Conservation (phyloP, 768 basidiomycete species). For the Dioszegia aurantiaca region DNA sequence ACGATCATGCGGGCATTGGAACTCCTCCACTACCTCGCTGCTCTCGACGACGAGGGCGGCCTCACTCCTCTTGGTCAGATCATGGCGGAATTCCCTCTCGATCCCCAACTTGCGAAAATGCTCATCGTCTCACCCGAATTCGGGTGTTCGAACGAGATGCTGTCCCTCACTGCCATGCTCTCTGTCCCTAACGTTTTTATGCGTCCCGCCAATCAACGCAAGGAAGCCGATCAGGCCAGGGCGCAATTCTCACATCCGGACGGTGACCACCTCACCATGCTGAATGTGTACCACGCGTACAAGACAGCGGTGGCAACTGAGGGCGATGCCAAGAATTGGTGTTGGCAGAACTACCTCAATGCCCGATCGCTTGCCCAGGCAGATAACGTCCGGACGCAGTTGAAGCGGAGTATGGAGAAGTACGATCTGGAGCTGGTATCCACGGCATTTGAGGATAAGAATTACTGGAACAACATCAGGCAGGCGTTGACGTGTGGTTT, state of each 20-base stretch:
- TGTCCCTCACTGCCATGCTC: constrained; percentile 94
- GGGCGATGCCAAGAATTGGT: constrained; percentile 73
- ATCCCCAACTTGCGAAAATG: constrained; percentile 95
- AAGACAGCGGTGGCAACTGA: constrained; percentile 59
- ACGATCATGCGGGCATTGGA: constrained; percentile 96
- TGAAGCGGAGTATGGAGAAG: constrained; percentile 86
- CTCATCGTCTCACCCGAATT: constrained; percentile 92
- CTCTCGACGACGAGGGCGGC: constrained; percentile 89
- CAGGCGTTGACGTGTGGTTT: constrained; percentile 85
- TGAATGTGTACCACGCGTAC: constrained; percentile 95
- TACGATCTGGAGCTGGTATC: constrained; percentile 75
- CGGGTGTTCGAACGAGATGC: constrained; percentile 89
- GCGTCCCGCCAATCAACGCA: constrained; percentile 78
- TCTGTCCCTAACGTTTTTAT: constrained; percentile 98
- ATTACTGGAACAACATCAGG: constrained; percentile 70
- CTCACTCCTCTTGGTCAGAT: constrained; percentile 78
- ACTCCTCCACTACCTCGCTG: constrained; percentile 83
- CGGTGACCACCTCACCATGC: constrained; percentile 90
- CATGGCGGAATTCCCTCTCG: constrained; percentile 99
- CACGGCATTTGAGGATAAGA: constrained; percentile 63
- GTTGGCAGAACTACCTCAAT: constrained; percentile 85
- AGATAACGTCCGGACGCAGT: constrained; percentile 85
- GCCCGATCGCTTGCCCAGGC: constrained; percentile 79
- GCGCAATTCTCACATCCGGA: constrained; percentile 82
- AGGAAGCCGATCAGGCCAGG: constrained; percentile 91